These are phyloP conservation scores for Nemania sp. DNA, from an alignment of 2,329 filamentous ascomycete species.

Conservation along the genomic window DNA sequence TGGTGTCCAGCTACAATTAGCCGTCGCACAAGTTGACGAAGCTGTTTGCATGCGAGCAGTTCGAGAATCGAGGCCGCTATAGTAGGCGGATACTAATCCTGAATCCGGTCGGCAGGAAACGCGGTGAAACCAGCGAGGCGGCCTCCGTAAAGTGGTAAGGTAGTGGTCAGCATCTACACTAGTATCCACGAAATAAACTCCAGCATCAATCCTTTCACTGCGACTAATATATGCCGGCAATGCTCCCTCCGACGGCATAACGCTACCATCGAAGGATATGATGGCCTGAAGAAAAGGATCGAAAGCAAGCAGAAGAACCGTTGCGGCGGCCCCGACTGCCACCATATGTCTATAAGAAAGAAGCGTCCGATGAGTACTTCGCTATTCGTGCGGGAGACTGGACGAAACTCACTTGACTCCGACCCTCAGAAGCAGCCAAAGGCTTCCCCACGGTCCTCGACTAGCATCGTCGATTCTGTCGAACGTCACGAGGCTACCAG, in stretches of 20 bases:
- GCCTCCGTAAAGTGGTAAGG: neutral
- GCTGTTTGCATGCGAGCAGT: neutral
- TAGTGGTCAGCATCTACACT: neutral
- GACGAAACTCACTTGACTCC: slow-evolving; percentile 20
- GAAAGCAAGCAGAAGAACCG: neutral
- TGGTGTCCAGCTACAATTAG: slow-evolving; percentile 33
- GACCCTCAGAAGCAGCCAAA: slow-evolving; percentile 31
- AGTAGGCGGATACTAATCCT: neutral
- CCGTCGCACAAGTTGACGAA: slow-evolving; percentile 30
- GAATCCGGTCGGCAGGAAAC: neutral
- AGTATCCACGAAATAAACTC: neutral
- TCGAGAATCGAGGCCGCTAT: neutral
- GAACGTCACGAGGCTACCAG: slow-evolving; percentile 29
- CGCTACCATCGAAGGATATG: neutral
- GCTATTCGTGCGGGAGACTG: neutral
- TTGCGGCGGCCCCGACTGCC: neutral
- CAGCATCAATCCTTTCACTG: neutral
- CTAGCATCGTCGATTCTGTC: slow-evolving; percentile 36
- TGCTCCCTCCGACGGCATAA: neutral
- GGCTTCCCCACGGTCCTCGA: slow-evolving; percentile 32
- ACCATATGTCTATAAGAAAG: neutral
- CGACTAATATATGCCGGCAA: neutral
- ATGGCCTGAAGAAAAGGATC: slow-evolving; percentile 11
- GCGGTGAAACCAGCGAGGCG: too few relatives aligned
- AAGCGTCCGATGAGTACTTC: neutral